Percentiles rank a stretch among this genome's conserved stretches.
Evolutionary conservation across 2,329 filamentous ascomycete genomes (phyloP).

Genomic region (Aureobasidium sp.): DNA sequence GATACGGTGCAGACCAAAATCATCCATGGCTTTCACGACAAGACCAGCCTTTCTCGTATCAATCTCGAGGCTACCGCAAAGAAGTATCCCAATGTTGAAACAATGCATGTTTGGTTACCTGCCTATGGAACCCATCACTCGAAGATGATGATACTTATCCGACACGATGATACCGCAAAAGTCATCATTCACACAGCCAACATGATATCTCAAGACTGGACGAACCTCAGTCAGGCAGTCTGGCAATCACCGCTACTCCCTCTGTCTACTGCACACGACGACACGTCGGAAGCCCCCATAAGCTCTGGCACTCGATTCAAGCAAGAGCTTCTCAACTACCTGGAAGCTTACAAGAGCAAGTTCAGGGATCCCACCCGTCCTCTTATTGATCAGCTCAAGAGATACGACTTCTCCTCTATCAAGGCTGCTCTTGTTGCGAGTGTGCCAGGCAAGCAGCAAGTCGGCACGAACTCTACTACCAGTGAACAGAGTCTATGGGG

Average conservation of each 20-base stretch:
- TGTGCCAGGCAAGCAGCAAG: conserved; percentile 49
- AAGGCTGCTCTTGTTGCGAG: conserved; percentile 69
- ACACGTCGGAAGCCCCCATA: conserved; percentile 21
- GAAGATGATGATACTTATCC: conserved; percentile 80
- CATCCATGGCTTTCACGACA: conserved; percentile 59
- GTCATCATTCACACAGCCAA: conserved; percentile 84
- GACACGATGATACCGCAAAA: conserved; percentile 68
- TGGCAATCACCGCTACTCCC: conserved; percentile 71
- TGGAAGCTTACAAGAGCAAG: conserved; percentile 59
- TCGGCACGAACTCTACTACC: not conserved
- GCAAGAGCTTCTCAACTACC: conserved; percentile 62
- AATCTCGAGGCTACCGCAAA: conserved; percentile 53
- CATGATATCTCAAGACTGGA: conserved; percentile 83
- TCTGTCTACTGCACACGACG: conserved; percentile 40
- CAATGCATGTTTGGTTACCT: conserved; percentile 69
- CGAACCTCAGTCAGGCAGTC: conserved; percentile 75
- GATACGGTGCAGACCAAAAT: conserved; percentile 48
- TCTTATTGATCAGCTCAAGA: conserved; percentile 50
- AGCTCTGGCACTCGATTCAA: conserved; percentile 69
- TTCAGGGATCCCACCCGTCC: conserved; percentile 28
- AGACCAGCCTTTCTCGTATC: conserved; percentile 53
- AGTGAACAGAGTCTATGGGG: conserved; percentile 49
- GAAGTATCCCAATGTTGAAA: conserved; percentile 57
- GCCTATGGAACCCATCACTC: conserved; percentile 82
- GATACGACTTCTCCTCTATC: conserved; percentile 62